Evolutionary conservation across 1,139 yeast species (phyloP).

Genomic region (Suhomyces choctaworum): DNA sequence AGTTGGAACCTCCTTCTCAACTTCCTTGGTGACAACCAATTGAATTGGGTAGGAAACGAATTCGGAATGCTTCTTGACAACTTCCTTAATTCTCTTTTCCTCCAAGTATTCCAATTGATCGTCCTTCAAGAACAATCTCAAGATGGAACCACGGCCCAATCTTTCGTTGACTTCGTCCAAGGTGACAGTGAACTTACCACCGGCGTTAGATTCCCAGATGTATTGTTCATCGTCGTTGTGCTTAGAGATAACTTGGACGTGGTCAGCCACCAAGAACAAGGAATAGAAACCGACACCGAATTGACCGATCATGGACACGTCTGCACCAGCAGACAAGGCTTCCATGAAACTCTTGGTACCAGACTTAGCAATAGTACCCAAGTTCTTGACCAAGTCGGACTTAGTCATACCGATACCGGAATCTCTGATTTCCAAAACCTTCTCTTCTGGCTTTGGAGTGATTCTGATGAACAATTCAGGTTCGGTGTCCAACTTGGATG

Average conservation of each 20-base stretch:
- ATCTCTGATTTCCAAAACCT: constrained; percentile 95
- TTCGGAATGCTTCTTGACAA: constrained; percentile 99
- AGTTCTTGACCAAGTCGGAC: constrained; percentile 97
- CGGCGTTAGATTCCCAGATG: constrained; percentile 99
- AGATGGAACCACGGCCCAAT: constrained; percentile 91
- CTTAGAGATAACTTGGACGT: constrained; percentile 97
- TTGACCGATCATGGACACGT: constrained; percentile 99
- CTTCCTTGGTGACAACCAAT: constrained; percentile 97
- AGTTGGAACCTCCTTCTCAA: constrained; percentile 89
- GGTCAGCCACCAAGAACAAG: constrained; percentile 98
- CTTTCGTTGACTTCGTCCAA: constrained; percentile 84
- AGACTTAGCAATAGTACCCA: constrained; percentile 99
- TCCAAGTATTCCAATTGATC: constrained; percentile 99
- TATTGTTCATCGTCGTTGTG: constrained; percentile 99
- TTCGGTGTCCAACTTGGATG: constrained; percentile 88
- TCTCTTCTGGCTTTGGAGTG: constrained; percentile 93
- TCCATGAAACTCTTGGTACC: constrained; percentile 99
- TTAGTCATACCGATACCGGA: constrained; percentile 99
- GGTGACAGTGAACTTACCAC: constrained; percentile 97
- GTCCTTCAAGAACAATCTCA: constrained; percentile 96
- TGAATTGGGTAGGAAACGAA: constrained; percentile 99
- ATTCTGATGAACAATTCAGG: constrained; percentile 97
- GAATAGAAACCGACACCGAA: constrained; percentile 99
- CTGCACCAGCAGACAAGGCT: constrained; percentile 99
- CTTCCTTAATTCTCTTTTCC: constrained; percentile 99